phyloP scores from a whole-genome alignment of 306 rosid genomes.

The Ochetophila trinervis region DNA sequence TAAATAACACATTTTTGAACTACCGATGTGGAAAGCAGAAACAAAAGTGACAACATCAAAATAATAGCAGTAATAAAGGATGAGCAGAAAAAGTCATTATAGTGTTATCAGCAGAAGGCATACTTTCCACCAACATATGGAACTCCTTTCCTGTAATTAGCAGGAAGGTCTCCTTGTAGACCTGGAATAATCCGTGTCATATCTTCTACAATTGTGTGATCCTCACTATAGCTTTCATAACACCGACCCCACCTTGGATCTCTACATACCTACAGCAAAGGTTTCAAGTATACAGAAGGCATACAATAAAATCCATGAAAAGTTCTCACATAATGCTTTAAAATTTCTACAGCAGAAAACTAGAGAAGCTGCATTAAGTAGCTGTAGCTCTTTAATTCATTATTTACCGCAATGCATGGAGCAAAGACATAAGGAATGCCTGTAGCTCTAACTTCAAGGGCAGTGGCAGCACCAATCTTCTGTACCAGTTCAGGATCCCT shows the following conservation, averaged over 20 bases:
- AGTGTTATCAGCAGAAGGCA: conserved; percentile 26
- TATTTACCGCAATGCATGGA: conserved; percentile 90
- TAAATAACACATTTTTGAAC: neutral
- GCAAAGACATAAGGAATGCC: conserved; percentile 92
- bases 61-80: neutral
- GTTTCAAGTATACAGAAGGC: conserved; percentile 30
- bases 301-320: neutral
- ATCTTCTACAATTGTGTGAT: conserved; percentile 65
- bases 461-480: conserved; percentile 89
- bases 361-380: neutral
- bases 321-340: conserved; percentile 16
- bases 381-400: conserved; percentile 14
- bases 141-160: conserved; percentile 53
- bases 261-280: conserved; percentile 71
- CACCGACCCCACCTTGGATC: conserved; percentile 99
- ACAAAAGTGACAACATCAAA: neutral
- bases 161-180: conserved; percentile 77
- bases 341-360: neutral
- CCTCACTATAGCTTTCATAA: conserved; percentile 98
- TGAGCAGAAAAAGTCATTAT: neutral
- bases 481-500: conserved; percentile 69
- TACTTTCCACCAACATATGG: conserved; percentile 91
- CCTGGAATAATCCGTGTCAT: conserved; percentile 88
- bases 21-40: neutral
- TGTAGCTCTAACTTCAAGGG: conserved; percentile 90